Base-by-base conservation (phyloP, 306 rosid genomes). In the Oemleria cerasiformis region DNA sequence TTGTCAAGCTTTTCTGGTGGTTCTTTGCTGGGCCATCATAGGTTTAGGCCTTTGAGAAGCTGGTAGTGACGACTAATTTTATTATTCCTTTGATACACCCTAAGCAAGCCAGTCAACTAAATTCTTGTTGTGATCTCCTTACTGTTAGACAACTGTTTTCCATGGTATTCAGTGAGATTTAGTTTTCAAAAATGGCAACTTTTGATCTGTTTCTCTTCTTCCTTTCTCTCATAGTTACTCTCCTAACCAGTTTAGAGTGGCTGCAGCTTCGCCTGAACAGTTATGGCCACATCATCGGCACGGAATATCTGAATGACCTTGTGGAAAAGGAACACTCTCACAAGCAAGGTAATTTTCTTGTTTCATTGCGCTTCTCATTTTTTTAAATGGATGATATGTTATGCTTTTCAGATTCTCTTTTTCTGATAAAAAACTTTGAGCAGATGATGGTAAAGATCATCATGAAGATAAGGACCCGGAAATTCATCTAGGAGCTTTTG, bases 261-360 rank as follows among this genome's bases (percentile, higher is more conserved):
- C 82, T 89, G 88, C 92, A 95, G 97, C 90, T 91, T 83, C 96
- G 97, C 75, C 67, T 95, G 71, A 85, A 88, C 86, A 85, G 88
- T 62, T 0, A 85, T 64, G 99, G 99, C 38, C 86, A 85, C 19
- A 95, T 91, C 75, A 80, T 88, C 5, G 99, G 99, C 86, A 89
- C 97, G 34, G 97, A 91, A 79, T 95, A 89, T 83, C 5, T 95
- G 75, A 89, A 96, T 78, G 99, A 95, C 84, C 99, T 95, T 64
- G 99, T 95, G 47, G 97, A 95, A 78, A 95, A 84, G 84, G 97
- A 81, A 74, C 95, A 94, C 75, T 42, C 53, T 55, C 84, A 95
- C 77, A 80, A 84, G 17, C 92, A 88, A 54, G 96, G 99, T 95
- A 95, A 78, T 38, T 57, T 20, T 58, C 48, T 63, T 73, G 57